A percentile compares a stretch with the other conserved stretches of the same genome.
Conservation (phyloP, 495 filamentous ascomycete genomes). For the Poronia punctata region DNA sequence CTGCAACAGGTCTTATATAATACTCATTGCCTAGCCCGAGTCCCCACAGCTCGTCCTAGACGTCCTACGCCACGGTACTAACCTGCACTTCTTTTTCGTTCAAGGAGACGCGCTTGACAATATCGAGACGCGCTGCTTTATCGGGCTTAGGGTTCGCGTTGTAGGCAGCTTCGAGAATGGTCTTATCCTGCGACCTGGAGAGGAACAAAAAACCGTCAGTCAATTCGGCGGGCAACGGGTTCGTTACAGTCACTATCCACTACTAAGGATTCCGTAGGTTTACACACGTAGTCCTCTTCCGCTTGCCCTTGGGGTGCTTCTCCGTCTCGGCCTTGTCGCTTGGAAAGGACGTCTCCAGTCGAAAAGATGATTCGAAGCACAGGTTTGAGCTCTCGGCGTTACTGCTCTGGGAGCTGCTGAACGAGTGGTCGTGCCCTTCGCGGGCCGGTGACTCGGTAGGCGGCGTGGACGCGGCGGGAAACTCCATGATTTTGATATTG, state of each 20-base stretch:
- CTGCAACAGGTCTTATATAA: constrained; percentile 1
- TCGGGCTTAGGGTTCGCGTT: constrained; percentile 83
- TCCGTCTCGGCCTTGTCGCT: constrained; percentile 22
- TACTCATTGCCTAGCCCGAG: background rate
- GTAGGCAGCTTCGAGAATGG: constrained; percentile 84
- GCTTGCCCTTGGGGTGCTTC: constrained; percentile 44
- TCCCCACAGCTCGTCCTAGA: background rate
- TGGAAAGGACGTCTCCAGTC: constrained; percentile 23
- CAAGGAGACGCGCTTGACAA: constrained; percentile 77
- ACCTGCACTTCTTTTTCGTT: constrained; percentile 99
- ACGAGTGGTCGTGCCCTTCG: constrained; percentile 18
- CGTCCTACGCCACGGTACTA: constrained; percentile 26
- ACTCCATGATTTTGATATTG: constrained; percentile 15
- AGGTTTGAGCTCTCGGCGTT: constrained; percentile 20
- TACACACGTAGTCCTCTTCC: constrained; percentile 50
- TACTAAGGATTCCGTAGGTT: background rate
- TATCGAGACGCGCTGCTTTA: constrained; percentile 75
- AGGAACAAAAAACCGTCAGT: constrained; percentile 8
- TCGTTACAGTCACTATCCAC: background rate
- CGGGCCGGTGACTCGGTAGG: constrained; percentile 16
- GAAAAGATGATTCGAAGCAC: constrained; percentile 26
- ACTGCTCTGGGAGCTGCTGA: constrained; percentile 25
- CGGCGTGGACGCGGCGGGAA: constrained; percentile 23
- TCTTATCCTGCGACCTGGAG: constrained; percentile 77
- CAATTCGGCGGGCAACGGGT: constrained; percentile 4